Percentiles rank a stretch among this genome's conserved stretches.
Conservation (phyloP, 257 asterid genomes). For the Salvia hispanica region DNA sequence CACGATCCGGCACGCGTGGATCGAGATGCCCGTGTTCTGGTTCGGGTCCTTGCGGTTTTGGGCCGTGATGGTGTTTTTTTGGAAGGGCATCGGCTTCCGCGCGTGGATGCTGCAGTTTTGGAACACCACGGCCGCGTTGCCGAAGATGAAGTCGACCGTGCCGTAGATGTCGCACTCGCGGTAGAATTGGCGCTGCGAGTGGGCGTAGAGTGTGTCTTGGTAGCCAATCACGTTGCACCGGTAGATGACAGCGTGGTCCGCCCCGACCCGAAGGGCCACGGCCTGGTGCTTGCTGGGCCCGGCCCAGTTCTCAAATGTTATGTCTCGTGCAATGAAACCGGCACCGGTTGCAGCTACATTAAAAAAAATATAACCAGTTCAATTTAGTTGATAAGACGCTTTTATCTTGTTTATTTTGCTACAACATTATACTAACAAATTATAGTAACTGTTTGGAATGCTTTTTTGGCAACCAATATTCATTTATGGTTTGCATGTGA, state of each 20-base stretch:
- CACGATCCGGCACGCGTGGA: slow-evolving; percentile 71
- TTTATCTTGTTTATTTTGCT: neutral
- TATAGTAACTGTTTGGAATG: neutral
- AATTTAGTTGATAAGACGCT: too few relatives aligned
- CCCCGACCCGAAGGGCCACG: slow-evolving; percentile 91
- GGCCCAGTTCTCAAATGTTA: slow-evolving; percentile 86
- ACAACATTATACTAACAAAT: neutral
- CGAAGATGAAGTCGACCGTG: slow-evolving; percentile 90
- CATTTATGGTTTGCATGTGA: slow-evolving; percentile 25
- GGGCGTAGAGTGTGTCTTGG: slow-evolving; percentile 88
- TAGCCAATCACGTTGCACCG: slow-evolving; percentile 81
- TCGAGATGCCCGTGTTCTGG: slow-evolving; percentile 92
- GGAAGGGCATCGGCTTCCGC: slow-evolving; percentile 65
- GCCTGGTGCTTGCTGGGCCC: slow-evolving; percentile 93
- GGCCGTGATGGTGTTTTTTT: slow-evolving; percentile 88
- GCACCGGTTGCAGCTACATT: slow-evolving; percentile 86
- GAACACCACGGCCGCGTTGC: slow-evolving; percentile 96
- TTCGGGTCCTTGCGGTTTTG: slow-evolving; percentile 95
- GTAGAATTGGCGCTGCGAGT: slow-evolving; percentile 85
- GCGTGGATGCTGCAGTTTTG: slow-evolving; percentile 77
- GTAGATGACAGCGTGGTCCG: slow-evolving; percentile 83
- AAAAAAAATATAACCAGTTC: too few relatives aligned
- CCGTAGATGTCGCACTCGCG: slow-evolving; percentile 92
- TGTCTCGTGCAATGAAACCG: slow-evolving; percentile 88
- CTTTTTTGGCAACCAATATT: slow-evolving; percentile 1